These are phyloP conservation scores for Oryza punctata DNA, from an alignment of 176 grass and related monocot genomes.

Conservation along the genomic window DNA sequence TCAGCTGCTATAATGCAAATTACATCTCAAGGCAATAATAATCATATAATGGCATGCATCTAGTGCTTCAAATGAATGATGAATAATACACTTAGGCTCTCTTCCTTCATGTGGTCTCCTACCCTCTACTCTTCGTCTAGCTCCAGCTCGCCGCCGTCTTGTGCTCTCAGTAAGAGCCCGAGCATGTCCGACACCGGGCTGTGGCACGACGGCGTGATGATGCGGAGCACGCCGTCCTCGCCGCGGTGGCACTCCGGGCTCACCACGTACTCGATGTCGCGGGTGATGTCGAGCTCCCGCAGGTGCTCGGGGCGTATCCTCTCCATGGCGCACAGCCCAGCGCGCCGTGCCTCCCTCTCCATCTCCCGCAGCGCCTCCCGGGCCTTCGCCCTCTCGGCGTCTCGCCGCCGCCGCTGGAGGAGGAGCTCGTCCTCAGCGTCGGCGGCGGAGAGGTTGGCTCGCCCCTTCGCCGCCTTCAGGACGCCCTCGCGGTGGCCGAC, in stretches of 20 bases:
- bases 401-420: neutral
- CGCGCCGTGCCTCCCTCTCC: slow-evolving; percentile 7
- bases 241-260: slow-evolving; percentile 10
- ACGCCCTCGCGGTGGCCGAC: neutral
- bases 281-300: slow-evolving; percentile 23
- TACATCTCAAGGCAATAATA: neutral
- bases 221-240: neutral
- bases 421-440: neutral
- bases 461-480: neutral
- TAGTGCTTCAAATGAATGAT: too few relatives aligned
- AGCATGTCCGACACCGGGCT: slow-evolving; percentile 23
- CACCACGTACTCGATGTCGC: slow-evolving; percentile 2
- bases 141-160: neutral
- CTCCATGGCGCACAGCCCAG: neutral
- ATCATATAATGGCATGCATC: too few relatives aligned
- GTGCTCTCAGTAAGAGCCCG: neutral
- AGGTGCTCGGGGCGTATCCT: neutral
- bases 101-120: neutral
- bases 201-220: neutral
- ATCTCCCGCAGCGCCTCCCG: neutral
- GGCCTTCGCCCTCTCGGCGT: neutral
- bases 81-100: neutral
- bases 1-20: too few relatives aligned
- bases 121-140: neutral
- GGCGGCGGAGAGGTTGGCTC: neutral